These are phyloP conservation scores for Lentinula sp. DNA, from an alignment of 768 basidiomycete genomes.

Conservation along the genomic window DNA sequence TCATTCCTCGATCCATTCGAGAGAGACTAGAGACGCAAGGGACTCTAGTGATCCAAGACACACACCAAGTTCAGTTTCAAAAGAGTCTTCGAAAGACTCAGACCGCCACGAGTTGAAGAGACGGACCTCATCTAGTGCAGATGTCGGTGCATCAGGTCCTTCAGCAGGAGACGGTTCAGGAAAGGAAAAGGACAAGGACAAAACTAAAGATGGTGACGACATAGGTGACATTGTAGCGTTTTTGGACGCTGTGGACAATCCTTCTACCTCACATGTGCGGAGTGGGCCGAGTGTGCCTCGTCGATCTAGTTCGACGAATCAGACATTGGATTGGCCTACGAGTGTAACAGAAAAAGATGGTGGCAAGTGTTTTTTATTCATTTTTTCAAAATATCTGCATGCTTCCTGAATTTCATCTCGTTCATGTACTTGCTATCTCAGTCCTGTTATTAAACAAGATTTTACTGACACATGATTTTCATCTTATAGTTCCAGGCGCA, in stretches of 20 bases:
- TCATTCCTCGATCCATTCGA: background rate
- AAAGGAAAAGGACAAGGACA: background rate
- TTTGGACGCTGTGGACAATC: background rate
- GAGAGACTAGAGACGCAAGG: background rate
- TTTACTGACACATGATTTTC: background rate
- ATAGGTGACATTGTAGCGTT: background rate
- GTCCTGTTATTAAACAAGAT: too few relatives aligned
- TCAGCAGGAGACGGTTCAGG: background rate
- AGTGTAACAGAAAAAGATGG: background rate
- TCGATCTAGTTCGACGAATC: background rate
- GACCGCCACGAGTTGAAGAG: background rate
- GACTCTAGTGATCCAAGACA: background rate
- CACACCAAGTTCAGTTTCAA: background rate
- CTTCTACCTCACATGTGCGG: background rate
- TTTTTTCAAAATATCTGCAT: background rate
- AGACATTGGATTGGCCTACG: background rate
- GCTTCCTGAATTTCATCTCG: background rate
- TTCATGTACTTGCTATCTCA: background rate
- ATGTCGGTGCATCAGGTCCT: background rate
- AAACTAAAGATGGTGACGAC: background rate
- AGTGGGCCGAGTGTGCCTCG: background rate
- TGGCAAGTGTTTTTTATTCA: background rate
- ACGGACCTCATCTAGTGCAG: background rate
- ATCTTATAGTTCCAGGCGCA: background rate
- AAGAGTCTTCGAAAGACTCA: background rate